Base-by-base conservation (phyloP, 148 eudicot species). In the Amaranthus palmeri region DNA sequence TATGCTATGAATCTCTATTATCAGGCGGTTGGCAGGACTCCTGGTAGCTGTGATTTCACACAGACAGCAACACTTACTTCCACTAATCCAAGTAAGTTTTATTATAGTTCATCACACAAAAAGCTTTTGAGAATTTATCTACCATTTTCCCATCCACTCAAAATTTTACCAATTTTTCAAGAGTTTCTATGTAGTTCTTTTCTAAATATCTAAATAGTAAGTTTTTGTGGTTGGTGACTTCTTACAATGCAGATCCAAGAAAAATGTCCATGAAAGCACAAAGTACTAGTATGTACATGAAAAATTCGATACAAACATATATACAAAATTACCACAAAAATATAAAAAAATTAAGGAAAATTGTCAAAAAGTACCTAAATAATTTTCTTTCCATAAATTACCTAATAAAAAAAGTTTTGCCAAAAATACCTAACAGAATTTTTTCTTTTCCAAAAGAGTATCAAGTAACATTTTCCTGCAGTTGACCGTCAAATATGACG, bases 1-100 rank as follows among this genome's bases (percentile, higher is more conserved):
- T 90, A 83, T 62, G 95, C 95, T 2, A 90, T 93, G 96, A 90
- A 88, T 79, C 81, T 89, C 8, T 76, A 84, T 5, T 90, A 85
- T 67, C 98, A 90, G 80, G 81, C 85, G 55, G 72, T 84, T 64
- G 88, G 91, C 64, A 83, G 81, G 85, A 86, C 80, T 75, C 87
- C 95, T 0, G 72, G 84, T 83, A 85, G 78, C 79, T 90, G 98
- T 76, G 83, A 90, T 80, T 90, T 93, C 84, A 13, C 70, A 12
- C 92, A 88, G 68, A 90, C 92, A 0, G 96, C 98, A 8, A 76
- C 82, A 4, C 54, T 90, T 75, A 81, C 95, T 14, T 64, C 87
- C 72, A 73, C 73, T 51, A 81, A 88, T 85, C 98, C 96, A 15
- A 90, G 98, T 92, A 84, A 87, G 98, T 77, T 65, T 72, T 76